phyloP scores from a whole-genome alignment of 345 rosid genomes.

The Lumnitzera littorea region DNA sequence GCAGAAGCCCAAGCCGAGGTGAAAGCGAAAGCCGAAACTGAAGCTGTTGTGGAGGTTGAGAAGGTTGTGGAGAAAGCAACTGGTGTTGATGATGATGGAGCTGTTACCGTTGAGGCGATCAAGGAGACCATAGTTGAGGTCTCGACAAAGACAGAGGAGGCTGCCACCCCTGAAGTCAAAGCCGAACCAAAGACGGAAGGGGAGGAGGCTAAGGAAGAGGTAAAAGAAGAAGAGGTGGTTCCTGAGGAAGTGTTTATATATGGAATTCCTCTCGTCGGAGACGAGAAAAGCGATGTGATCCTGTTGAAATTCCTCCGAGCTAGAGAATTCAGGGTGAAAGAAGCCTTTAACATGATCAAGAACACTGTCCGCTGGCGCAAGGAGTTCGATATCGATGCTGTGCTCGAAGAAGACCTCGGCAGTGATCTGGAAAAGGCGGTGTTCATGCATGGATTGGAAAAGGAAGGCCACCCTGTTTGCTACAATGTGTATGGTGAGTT shows the following conservation, averaged over 20 bases:
- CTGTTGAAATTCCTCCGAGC: conserved; percentile 74
- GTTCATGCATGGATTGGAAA: conserved; percentile 67
- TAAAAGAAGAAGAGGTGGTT: conserved; percentile 7
- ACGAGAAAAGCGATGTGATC: conserved; percentile 66
- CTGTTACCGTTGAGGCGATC: conserved; percentile 81
- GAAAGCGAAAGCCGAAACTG: conserved; percentile 7
- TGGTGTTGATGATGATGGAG: conserved; percentile 52
- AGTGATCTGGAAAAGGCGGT: conserved; percentile 80
- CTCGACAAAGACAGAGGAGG: conserved; percentile 7
- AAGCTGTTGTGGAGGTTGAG: conserved; percentile 13
- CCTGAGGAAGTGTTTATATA: conserved; percentile 38
- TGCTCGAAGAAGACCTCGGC: conserved; percentile 67
- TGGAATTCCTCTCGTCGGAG: conserved; percentile 73
- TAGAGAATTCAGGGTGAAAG: conserved; percentile 68
- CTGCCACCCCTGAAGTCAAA: no score
- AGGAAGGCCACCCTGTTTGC: conserved; percentile 79
- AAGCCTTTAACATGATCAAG: conserved; percentile 67
- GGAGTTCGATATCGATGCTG: conserved; percentile 54
- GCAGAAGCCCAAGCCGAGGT: background rate
- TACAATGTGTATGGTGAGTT: conserved; percentile 81
- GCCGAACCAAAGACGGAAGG: no score
- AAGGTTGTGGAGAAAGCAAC: conserved; percentile 31
- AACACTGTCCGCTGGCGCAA: conserved; percentile 71
- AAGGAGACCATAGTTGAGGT: conserved; percentile 71
- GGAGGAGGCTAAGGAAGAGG: no score